Evolutionary conservation across 345 rosid genomes (phyloP).

Genomic region (Sisymbrium altissimum): DNA sequence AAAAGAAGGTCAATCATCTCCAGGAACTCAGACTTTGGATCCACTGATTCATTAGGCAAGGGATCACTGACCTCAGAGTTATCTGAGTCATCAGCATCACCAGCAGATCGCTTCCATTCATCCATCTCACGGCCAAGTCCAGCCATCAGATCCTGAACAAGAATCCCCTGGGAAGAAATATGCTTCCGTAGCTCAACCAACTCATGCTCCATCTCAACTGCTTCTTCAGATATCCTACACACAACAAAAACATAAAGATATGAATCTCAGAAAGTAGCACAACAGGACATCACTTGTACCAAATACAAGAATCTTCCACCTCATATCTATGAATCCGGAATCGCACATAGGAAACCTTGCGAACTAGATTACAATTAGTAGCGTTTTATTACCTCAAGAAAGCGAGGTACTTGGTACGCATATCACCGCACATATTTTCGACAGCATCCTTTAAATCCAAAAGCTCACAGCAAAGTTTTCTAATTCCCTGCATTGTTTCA

Average conservation of each 20-base stretch:
- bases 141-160: slow-evolving; percentile 83
- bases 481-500: slow-evolving; percentile 64
- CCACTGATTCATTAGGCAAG: slow-evolving; percentile 33
- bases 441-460: slow-evolving; percentile 97
- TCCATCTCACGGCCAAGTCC: slow-evolving; percentile 75
- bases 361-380: not conserved
- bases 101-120: slow-evolving; percentile 53
- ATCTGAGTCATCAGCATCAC: slow-evolving; percentile 34
- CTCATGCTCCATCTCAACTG: slow-evolving; percentile 92
- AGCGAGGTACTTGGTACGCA: slow-evolving; percentile 73
- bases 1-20: slow-evolving; percentile 75
- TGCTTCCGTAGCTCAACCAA: slow-evolving; percentile 75
- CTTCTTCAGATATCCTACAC: slow-evolving; percentile 89
- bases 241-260: slow-evolving; percentile 15
- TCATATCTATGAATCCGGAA: not conserved
- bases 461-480: slow-evolving; percentile 92
- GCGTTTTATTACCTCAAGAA: slow-evolving; percentile 64
- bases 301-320: not conserved
- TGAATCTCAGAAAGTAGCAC: slow-evolving; percentile 9
- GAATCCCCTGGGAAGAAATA: slow-evolving; percentile 80
- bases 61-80: slow-evolving; percentile 33
- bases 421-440: slow-evolving; percentile 80
- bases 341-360: not conserved
- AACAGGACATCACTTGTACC: not conserved
- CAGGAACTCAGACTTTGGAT: slow-evolving; percentile 42